phyloP scores from a whole-genome alignment of 331 rosid species.

The Dryas integrifolia region DNA sequence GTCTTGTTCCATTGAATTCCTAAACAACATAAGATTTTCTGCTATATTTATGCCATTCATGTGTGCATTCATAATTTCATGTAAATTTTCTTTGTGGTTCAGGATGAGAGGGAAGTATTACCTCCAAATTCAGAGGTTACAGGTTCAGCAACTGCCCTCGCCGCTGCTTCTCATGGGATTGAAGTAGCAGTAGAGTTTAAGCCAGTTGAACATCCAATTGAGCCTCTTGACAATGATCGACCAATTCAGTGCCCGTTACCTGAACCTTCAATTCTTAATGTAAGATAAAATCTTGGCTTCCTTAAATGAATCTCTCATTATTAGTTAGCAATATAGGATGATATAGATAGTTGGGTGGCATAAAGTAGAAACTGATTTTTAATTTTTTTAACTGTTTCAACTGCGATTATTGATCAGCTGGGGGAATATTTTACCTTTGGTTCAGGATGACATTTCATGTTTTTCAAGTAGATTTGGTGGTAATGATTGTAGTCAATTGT shows the following conservation, averaged over 20 bases:
- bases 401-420: background rate
- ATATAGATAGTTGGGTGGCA: background rate
- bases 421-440: background rate
- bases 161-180: slow-evolving; percentile 73
- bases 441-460: background rate
- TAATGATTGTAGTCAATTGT: background rate
- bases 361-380: background rate
- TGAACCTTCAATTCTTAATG: slow-evolving; percentile 94
- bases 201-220: slow-evolving; percentile 88
- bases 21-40: background rate
- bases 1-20: background rate
- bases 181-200: slow-evolving; percentile 90
- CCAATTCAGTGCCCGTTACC: slow-evolving; percentile 91
- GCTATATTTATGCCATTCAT: background rate
- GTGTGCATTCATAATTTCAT: background rate
- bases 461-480: background rate
- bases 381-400: background rate
- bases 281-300: slow-evolving; percentile 39
- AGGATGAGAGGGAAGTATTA: slow-evolving; percentile 73
- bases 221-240: slow-evolving; percentile 76
- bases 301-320: slow-evolving; percentile 2
- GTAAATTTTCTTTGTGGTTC: slow-evolving; percentile 14
- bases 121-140: slow-evolving; percentile 55
- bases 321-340: background rate
- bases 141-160: slow-evolving; percentile 34